phyloP scores from a whole-genome alignment of 2,329 filamentous ascomycete genomes.

The Lachnellula willkommii region DNA sequence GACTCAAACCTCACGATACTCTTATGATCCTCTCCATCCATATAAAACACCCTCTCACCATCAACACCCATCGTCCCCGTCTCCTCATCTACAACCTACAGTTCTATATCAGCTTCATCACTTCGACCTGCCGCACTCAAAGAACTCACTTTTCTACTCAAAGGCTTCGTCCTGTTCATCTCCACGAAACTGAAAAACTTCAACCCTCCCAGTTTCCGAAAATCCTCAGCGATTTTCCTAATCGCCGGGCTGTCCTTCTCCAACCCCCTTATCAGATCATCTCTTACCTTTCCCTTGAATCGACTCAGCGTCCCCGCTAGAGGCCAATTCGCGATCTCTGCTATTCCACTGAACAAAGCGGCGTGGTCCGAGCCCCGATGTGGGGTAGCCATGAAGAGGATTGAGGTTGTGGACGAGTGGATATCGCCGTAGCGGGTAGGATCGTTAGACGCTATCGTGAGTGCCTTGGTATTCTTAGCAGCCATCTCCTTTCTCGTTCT shows the following conservation, averaged over 20 bases:
- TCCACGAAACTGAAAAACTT: slow-evolving; percentile 15
- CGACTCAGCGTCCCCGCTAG: background rate
- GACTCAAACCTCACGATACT: slow-evolving; percentile 5
- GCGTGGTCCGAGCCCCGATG: slow-evolving; percentile 31
- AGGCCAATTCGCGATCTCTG: background rate
- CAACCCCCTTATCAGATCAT: slow-evolving; percentile 7
- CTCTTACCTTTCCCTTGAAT: background rate
- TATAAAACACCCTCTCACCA: background rate
- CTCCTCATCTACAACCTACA: slow-evolving; percentile 5
- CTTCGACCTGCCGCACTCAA: background rate
- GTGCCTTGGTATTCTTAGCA: background rate
- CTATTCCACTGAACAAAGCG: background rate
- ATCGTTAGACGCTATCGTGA: background rate
- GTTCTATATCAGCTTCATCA: background rate
- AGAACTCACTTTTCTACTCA: background rate
- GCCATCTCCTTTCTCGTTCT: background rate
- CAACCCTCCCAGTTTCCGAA: slow-evolving; percentile 9
- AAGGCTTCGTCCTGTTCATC: background rate
- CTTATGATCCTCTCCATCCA: slow-evolving; percentile 9
- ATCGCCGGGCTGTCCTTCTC: slow-evolving; percentile 5
- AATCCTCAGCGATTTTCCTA: slow-evolving; percentile 7
- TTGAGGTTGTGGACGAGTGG: slow-evolving; percentile 23
- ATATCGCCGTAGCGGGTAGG: slow-evolving; percentile 19
- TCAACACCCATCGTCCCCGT: background rate
- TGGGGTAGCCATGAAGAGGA: slow-evolving; percentile 37